Evolutionary conservation across 2,329 filamentous ascomycete genomes (phyloP).

Genomic region (Periconia digitata): DNA sequence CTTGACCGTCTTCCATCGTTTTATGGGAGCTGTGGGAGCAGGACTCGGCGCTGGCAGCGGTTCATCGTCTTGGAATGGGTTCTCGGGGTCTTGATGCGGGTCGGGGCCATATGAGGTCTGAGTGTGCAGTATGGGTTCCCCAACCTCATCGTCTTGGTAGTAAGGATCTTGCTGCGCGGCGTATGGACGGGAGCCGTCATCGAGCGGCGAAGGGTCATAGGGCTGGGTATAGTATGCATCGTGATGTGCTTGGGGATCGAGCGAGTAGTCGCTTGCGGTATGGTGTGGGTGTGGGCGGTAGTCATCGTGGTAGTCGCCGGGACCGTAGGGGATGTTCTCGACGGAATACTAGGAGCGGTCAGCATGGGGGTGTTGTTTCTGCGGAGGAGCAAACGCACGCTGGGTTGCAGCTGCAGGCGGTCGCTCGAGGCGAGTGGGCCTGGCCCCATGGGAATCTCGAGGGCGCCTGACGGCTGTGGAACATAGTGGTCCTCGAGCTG

Average conservation of each 20-base stretch:
- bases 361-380: slow-evolving; percentile 1
- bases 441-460: slow-evolving; percentile 70
- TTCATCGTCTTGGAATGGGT: slow-evolving; percentile 43
- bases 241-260: slow-evolving; percentile 83
- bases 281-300: slow-evolving; percentile 52
- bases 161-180: slow-evolving; percentile 54
- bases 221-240: slow-evolving; percentile 84
- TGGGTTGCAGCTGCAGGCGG: slow-evolving; percentile 78
- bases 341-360: slow-evolving; percentile 64
- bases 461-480: slow-evolving; percentile 50
- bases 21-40: slow-evolving; percentile 64
- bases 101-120: slow-evolving; percentile 64
- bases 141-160: slow-evolving; percentile 70
- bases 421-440: slow-evolving; percentile 67
- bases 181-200: slow-evolving; percentile 60
- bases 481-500: slow-evolving; percentile 79
- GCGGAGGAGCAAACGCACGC: slow-evolving; percentile 58
- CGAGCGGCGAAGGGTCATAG: slow-evolving; percentile 70
- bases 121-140: slow-evolving; percentile 73
- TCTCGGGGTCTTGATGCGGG: slow-evolving; percentile 50
- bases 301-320: slow-evolving; percentile 60
- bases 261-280: slow-evolving; percentile 65
- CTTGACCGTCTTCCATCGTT: slow-evolving; percentile 97
- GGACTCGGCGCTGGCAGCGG: slow-evolving; percentile 49
- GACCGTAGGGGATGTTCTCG: slow-evolving; percentile 67